Evolutionary conservation across 169 alveolate genomes (phyloP), one percentile per base, ranked within the genome.

Genomic region (Plasmodium fragile): DNA sequence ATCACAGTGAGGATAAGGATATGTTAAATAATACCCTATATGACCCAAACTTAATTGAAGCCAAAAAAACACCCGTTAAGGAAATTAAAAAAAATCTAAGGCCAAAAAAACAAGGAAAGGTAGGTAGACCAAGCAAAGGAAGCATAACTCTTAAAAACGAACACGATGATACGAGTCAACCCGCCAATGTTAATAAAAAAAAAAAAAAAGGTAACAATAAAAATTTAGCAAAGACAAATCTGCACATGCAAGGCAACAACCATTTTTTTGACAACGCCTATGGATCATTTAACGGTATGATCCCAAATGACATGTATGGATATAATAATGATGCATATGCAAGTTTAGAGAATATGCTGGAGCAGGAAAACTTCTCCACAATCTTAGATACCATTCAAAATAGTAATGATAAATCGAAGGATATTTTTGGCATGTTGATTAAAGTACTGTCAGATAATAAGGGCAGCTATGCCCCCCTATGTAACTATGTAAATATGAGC

Each of bases 391-490:
- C 81, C 39, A 52, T 85, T 32, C 32, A 32, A 75, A 53, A 85
- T 75, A 73, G 93, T 77, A 73, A 85, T 85, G 81, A 73, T n/a
- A 85, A 75, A 77, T 85, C 93, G 65, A 77, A 85, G 28, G 85
- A 85, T 34, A 77, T 85, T 85, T 85, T 85, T 85, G 5, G 53
- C n/a, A 34, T 52, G 79, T 53, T 85, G 13, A 75, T 85, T 4
- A 75, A 75, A 25, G 75, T 28, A 53, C 80, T 85, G 13, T 73
- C 77, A 11, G 49, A 85, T 85, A 36, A 85, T 13, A 77, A 49
- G 45, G 25, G 22, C 28, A 85, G 43, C 32, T 13, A 18, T n/a
- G 28, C 84, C 18, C 39, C 25, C 43, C 28, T 77, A 25, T 85
- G 80, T 34, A 85, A 85, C 69, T 85, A 85, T 55, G 84, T 77